Evolutionary conservation across 2,329 filamentous ascomycete genomes (phyloP).

Genomic region (Ascochyta fabae): DNA sequence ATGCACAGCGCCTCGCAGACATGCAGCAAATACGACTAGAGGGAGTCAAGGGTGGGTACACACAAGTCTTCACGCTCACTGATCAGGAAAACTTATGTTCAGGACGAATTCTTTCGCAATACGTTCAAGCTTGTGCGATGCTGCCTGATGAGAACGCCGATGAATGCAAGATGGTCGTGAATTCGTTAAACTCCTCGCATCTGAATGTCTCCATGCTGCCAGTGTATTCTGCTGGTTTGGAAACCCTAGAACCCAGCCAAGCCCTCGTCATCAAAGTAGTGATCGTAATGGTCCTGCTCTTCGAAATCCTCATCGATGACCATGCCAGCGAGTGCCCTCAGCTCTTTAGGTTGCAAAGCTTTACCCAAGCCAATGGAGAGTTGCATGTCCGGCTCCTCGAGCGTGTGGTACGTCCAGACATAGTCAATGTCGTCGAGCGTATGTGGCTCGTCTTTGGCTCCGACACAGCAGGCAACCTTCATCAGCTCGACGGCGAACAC

Average conservation of each 20-base stretch:
- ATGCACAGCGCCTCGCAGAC: background rate
- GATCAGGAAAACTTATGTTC: background rate
- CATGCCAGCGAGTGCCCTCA: slow-evolving; percentile 30
- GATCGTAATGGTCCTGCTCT: slow-evolving; percentile 19
- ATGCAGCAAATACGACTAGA: background rate
- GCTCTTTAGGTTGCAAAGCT: slow-evolving; percentile 23
- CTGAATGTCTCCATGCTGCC: no score
- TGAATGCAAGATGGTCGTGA: background rate
- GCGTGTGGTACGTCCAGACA: slow-evolving; percentile 34
- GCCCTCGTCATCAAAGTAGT: slow-evolving; percentile 22
- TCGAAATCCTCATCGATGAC: slow-evolving; percentile 23
- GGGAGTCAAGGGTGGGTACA: no score
- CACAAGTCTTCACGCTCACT: no score
- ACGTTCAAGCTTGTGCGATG: background rate
- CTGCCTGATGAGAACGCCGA: background rate
- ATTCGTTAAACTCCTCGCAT: background rate
- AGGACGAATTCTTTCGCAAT: background rate
- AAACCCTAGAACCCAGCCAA: slow-evolving; percentile 19
- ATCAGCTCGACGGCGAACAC: slow-evolving; percentile 33
- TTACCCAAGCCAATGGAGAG: slow-evolving; percentile 40
- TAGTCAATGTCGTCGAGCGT: slow-evolving; percentile 37
- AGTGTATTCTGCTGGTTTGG: background rate
- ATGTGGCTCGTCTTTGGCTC: slow-evolving; percentile 34
- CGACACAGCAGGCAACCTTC: slow-evolving; percentile 36
- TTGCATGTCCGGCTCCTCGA: slow-evolving; percentile 30